Base-by-base conservation (phyloP, 129 eudicot genomes). In the Oenanthe sinensis region DNA sequence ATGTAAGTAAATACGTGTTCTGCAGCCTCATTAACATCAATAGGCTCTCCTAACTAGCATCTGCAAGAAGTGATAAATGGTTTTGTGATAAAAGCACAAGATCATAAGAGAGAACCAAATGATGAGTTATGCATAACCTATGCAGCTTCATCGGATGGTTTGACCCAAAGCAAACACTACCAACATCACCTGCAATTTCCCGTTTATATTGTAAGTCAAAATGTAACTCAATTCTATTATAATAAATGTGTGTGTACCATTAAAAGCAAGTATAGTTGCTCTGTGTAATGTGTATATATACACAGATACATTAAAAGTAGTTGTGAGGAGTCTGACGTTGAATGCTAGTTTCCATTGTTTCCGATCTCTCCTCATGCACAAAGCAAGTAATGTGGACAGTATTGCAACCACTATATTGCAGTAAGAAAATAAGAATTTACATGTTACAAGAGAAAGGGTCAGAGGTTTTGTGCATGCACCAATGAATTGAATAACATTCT, bases 141-240 rank as follows among this genome's bases (percentile, higher is more conserved):
- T 95, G 98, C 30, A 97, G 98, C 80, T 95, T 95, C 98, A 95
- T 95, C 1, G 98, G 98, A 78, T 95, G 98, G 67, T 91, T 95
- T 8, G 98, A 96, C 75, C 98, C 98, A 49, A 95, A 95, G 85
- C 91, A 91, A 40, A 95, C 97, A 78, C 82, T 95, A 19, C 98
- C 98, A 26, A 86, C 98, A 83, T 95, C 98, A 65, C 98, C 98
- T 95, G 91, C 90, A 91, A 83, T 63, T 19, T 52, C 8, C 45
- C 78, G 1, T 67, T 63, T 75, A 46, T 49, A 80, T 69, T 44
- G 78, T 85, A 63, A 81, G 84, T 37, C 74, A 22, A 62, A 54
- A 44, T 60, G 16, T 2, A n/a, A 43, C 22, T 6, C 36, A 20
- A 36, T 43, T 22, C 33, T 55, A 55, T 22, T 22, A 2, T 55